Conservation (phyloP, 768 basidiomycete species). For the Tricholoma terreum region DNA sequence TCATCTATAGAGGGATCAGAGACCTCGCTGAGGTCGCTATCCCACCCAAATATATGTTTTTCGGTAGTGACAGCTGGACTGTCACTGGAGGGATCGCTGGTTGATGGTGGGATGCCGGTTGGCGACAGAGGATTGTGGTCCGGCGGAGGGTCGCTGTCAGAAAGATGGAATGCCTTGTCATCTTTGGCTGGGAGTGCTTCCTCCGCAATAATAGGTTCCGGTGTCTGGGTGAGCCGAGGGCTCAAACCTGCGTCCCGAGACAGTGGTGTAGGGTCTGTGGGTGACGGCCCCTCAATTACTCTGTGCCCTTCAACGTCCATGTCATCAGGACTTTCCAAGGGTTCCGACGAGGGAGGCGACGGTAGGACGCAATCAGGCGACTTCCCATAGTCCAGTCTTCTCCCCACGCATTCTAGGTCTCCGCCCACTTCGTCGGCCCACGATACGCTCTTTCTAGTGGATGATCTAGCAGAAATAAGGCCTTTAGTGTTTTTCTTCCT, state of each 20-base stretch:
- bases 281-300: not conserved
- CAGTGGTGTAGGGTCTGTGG: not conserved
- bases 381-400: not conserved
- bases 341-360: not conserved
- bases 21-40: conserved; percentile 34
- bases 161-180: not conserved
- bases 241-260: not conserved
- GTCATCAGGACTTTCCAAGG: not conserved
- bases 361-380: not conserved
- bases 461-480: not conserved
- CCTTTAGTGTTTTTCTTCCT: conserved; percentile 4
- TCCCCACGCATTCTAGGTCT: not conserved
- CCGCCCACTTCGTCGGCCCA: conserved; percentile 30
- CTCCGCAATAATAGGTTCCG: not conserved
- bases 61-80: not conserved
- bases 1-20: conserved; percentile 22
- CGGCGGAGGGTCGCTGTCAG: not conserved
- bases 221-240: not conserved
- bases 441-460: conserved; percentile 26
- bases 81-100: not conserved
- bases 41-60: conserved; percentile 23
- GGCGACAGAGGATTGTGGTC: not conserved
- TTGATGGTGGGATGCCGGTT: not conserved
- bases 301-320: not conserved
- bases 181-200: not conserved